These are phyloP conservation scores for Chlorella sp. DNA, from an alignment of 139 green algal species.

Conservation along the genomic window DNA sequence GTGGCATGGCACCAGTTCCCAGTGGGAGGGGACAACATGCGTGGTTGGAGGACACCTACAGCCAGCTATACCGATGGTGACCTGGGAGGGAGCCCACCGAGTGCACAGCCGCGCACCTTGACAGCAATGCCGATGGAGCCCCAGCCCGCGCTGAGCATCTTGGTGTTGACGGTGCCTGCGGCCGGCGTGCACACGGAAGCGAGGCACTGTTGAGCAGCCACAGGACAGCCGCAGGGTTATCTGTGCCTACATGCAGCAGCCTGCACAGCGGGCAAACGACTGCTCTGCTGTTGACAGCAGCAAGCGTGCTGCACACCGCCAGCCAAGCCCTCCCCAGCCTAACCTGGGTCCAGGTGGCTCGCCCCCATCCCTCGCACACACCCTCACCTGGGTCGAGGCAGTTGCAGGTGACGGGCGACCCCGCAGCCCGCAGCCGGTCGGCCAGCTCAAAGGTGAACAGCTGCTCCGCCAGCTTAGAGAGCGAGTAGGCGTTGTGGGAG, in stretches of 20 bases:
- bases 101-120: conserved; percentile 9
- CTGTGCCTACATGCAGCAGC: no score
- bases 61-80: no score
- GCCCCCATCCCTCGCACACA: neutral
- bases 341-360: neutral
- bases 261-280: no score
- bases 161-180: conserved; percentile 71
- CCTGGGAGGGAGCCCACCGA: neutral
- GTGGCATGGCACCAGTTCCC: no score
- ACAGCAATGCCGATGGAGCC: conserved; percentile 67
- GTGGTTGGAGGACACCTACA: no score
- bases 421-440: conserved; percentile 28
- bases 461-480: conserved; percentile 67
- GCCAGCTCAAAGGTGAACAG: conserved; percentile 63
- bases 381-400: conserved; percentile 62
- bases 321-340: neutral
- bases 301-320: neutral
- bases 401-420: conserved; percentile 51
- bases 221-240: no score
- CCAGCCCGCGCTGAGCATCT: conserved; percentile 75
- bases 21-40: no score
- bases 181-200: neutral
- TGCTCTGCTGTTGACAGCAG: no score
- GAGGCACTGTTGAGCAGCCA: no score
- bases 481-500: conserved; percentile 63